phyloP scores from a whole-genome alignment of 2,329 filamentous ascomycete species.

The Huntiella abstrusa region DNA sequence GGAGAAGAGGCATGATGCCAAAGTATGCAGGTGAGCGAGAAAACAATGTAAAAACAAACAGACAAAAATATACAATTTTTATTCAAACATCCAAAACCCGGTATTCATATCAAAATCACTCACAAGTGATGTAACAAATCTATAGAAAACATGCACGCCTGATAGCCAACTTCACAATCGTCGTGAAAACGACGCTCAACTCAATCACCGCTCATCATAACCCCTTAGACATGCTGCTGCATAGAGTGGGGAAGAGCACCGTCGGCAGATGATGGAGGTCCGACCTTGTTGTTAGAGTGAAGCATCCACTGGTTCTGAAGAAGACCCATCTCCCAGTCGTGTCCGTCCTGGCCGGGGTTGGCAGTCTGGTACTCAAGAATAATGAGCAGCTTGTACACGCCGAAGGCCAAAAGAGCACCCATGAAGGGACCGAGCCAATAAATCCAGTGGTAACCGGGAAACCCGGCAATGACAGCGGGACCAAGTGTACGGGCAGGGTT shows the following conservation, averaged over 20 bases:
- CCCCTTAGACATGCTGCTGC: slow-evolving; percentile 8
- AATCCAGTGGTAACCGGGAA: slow-evolving; percentile 32
- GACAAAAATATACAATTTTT: too few species aligned
- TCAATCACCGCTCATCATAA: too few species aligned
- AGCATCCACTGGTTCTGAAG: slow-evolving; percentile 9
- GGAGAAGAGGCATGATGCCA: too few species aligned
- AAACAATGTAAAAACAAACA: too few species aligned
- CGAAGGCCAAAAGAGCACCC: slow-evolving; percentile 29
- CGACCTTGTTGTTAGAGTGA: slow-evolving; percentile 7
- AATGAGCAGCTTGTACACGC: slow-evolving; percentile 31
- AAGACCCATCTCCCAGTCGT: slow-evolving; percentile 16
- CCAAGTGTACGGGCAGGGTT: slow-evolving; percentile 34
- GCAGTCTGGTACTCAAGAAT: slow-evolving; percentile 30
- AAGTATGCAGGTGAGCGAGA: too few species aligned
- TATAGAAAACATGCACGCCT: too few species aligned
- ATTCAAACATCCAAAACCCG: too few species aligned
- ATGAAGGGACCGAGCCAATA: slow-evolving; percentile 35
- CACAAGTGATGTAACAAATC: too few species aligned
- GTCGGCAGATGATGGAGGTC: slow-evolving; percentile 9
- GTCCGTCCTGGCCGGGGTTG: slow-evolving; percentile 30
- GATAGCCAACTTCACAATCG: too few species aligned
- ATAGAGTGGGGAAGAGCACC: slow-evolving; percentile 5
- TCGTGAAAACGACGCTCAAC: too few species aligned
- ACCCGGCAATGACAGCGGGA: slow-evolving; percentile 25
- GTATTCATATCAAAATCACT: too few species aligned